Evolutionary conservation across 495 filamentous ascomycete genomes (phyloP).

Genomic region (Aspergillus cristatus): DNA sequence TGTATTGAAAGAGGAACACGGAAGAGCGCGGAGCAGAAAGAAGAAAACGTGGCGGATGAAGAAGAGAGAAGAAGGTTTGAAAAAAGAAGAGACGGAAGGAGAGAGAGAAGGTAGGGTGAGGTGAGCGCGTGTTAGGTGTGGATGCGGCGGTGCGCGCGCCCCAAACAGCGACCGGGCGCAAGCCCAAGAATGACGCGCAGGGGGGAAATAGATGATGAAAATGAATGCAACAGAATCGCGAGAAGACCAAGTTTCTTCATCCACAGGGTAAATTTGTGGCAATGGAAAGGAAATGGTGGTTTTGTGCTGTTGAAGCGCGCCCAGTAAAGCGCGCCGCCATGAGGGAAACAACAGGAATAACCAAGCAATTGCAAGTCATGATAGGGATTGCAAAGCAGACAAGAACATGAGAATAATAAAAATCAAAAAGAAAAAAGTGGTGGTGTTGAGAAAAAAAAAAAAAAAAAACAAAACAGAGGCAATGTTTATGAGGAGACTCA

Average conservation of each 20-base stretch:
- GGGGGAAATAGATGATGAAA: slow-evolving; percentile 6
- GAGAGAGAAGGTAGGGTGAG: slow-evolving; percentile 14
- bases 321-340: slow-evolving; percentile 18
- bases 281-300: slow-evolving; percentile 7
- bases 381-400: not conserved
- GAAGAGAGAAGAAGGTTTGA: slow-evolving; percentile 3
- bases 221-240: not conserved
- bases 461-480: slow-evolving; percentile 2
- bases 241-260: no score
- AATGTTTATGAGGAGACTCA: slow-evolving; percentile 26
- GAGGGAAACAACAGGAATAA: slow-evolving; percentile 17
- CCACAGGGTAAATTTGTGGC: slow-evolving; percentile 1
- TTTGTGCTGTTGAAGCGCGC: slow-evolving; percentile 16
- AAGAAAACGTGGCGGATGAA: no score
- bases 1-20: slow-evolving; percentile 1
- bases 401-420: slow-evolving; percentile 11
- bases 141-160: slow-evolving; percentile 7
- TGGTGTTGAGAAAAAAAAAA: slow-evolving; percentile 20
- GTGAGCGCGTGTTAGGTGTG: slow-evolving; percentile 3
- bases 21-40: not conserved
- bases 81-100: slow-evolving; percentile 7
- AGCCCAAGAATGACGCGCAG: slow-evolving; percentile 12
- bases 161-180: slow-evolving; percentile 17
- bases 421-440: slow-evolving; percentile 12
- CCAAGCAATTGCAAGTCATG: slow-evolving; percentile 8